Conservation (phyloP, 1,284 basidiomycete species). For the Schizophyllum commune region DNA sequence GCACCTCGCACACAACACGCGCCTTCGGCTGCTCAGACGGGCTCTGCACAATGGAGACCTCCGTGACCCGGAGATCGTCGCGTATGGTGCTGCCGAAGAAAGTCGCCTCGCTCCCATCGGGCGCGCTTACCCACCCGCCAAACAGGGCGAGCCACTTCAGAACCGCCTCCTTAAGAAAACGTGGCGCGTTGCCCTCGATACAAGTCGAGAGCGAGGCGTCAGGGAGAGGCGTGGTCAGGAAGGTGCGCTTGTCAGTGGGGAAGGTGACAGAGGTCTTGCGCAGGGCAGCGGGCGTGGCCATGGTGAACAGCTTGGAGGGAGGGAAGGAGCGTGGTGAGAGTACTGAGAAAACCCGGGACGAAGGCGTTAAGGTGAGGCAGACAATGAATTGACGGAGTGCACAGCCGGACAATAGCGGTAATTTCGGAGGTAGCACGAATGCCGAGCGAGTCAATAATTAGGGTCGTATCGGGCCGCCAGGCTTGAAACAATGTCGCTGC, state of each 20-base stretch:
- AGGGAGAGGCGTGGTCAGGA: neutral
- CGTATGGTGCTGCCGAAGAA: neutral
- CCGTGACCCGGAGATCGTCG: neutral
- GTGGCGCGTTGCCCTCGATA: slow-evolving; percentile 28
- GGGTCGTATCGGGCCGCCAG: too few species aligned
- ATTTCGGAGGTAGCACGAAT: too few species aligned
- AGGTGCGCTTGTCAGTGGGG: neutral
- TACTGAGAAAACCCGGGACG: too few species aligned
- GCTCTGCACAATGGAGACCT: neutral
- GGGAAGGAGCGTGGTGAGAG: too few species aligned
- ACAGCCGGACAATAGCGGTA: too few species aligned
- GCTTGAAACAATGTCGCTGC: too few species aligned
- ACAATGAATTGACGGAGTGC: too few species aligned
- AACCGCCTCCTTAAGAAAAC: slow-evolving; percentile 26
- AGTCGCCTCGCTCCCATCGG: too few species aligned
- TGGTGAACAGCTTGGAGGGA: too few species aligned
- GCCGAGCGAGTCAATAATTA: too few species aligned
- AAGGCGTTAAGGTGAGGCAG: too few species aligned
- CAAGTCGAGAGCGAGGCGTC: neutral
- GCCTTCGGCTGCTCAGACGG: neutral
- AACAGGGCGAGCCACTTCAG: slow-evolving; percentile 23
- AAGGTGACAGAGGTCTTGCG: too few species aligned
- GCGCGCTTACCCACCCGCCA: neutral
- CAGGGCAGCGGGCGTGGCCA: neutral
- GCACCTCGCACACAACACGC: neutral